phyloP scores from a whole-genome alignment of 176 grass and related monocot species.

The Musa schizocarpa region DNA sequence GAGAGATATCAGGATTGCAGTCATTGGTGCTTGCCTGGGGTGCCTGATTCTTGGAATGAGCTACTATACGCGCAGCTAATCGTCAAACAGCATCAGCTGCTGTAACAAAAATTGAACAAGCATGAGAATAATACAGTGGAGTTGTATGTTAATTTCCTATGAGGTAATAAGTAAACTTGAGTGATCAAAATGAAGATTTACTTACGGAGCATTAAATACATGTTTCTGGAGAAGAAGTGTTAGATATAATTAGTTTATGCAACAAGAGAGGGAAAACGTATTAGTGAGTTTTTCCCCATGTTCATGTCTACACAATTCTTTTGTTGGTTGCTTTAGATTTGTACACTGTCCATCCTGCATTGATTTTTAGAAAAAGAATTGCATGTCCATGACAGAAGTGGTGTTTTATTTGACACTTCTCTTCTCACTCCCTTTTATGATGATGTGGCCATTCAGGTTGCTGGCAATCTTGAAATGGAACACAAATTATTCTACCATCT shows the following conservation, averaged over 20 bases:
- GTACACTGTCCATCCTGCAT: not conserved
- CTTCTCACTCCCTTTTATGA: not conserved
- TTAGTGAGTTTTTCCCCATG: not conserved
- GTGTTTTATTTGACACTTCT: not conserved
- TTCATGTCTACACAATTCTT: not conserved
- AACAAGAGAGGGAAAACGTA: not conserved
- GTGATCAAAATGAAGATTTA: not conserved
- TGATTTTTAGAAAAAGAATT: not conserved
- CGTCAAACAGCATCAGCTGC: slow-evolving; percentile 44
- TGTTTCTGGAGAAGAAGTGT: not conserved
- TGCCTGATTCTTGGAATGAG: slow-evolving; percentile 83
- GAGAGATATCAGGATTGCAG: slow-evolving; percentile 79
- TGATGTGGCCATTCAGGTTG: not conserved
- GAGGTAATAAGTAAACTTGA: not conserved
- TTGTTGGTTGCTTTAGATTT: not conserved
- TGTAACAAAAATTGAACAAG: not conserved
- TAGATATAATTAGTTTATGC: not conserved
- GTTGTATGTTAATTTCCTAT: not conserved
- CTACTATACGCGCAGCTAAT: slow-evolving; percentile 61
- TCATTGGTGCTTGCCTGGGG: slow-evolving; percentile 81
- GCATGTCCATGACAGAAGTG: not conserved
- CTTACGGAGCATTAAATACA: not conserved
- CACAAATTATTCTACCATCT: too few relatives aligned
- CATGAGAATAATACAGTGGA: not conserved
- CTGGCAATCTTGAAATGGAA: not conserved